Conservation (phyloP, 2,329 filamentous ascomycete genomes). For the Neoarthrinium moseri region DNA sequence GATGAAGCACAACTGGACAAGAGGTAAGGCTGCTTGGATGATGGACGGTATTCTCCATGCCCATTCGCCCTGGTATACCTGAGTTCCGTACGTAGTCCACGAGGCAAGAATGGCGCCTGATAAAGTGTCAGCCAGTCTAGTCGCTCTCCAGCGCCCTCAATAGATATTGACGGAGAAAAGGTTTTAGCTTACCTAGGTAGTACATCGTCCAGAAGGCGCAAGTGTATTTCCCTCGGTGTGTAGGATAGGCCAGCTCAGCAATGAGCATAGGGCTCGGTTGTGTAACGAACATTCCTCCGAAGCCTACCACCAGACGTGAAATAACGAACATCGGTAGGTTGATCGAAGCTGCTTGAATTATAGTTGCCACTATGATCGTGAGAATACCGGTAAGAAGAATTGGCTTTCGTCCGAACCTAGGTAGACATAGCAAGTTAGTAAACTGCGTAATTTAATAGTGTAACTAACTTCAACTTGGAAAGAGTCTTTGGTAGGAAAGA, state of each 20-base stretch:
- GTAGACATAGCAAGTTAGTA: background rate
- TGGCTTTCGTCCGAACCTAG: conserved; percentile 21
- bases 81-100: conserved; percentile 36
- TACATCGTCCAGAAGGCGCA: conserved; percentile 33
- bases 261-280: conserved; percentile 34
- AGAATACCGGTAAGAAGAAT: conserved; percentile 26
- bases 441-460: background rate
- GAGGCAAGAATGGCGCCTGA: conserved; percentile 30
- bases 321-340: conserved; percentile 33
- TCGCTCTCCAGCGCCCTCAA: conserved; percentile 2
- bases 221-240: conserved; percentile 32
- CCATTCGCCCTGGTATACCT: conserved; percentile 17
- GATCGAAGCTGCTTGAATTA: conserved; percentile 33
- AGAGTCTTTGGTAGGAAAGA: background rate
- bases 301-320: conserved; percentile 35
- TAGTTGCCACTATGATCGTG: conserved; percentile 32
- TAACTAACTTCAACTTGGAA: too few relatives aligned
- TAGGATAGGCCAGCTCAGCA: conserved; percentile 32
- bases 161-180: background rate
- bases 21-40: conserved; percentile 22
- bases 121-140: conserved; percentile 1
- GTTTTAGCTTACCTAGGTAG: conserved; percentile 28
- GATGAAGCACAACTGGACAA: conserved; percentile 14
- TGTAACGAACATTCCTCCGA: conserved; percentile 38
- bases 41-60: conserved; percentile 32